Conservation (phyloP, 441 rosid genomes). For the Populus hybrid region DNA sequence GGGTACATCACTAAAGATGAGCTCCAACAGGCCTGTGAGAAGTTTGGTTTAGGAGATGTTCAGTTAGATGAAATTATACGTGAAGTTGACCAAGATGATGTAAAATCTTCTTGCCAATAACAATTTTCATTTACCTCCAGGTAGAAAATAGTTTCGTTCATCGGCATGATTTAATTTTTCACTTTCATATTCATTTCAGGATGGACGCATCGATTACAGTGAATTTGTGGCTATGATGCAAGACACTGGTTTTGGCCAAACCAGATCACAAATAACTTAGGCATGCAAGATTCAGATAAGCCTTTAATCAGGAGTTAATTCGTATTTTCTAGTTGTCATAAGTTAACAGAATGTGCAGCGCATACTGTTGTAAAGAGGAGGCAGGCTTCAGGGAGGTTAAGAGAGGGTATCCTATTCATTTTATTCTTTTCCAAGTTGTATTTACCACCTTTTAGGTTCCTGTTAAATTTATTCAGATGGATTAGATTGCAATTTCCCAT, state of each 20-base stretch:
- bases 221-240: conserved; percentile 98
- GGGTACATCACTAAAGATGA: conserved; percentile 90
- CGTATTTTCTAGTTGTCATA: neutral
- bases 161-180: neutral
- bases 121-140: neutral
- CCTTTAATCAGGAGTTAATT: conserved; percentile 13
- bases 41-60: conserved; percentile 65
- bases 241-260: conserved; percentile 51
- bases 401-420: conserved; percentile 8
- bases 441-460: conserved; percentile 11
- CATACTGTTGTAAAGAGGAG: conserved; percentile 29
- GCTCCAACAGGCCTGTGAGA: conserved; percentile 77
- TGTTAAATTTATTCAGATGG: conserved; percentile 19
- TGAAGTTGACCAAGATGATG: conserved; percentile 89
- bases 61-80: conserved; percentile 65
- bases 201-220: conserved; percentile 87
- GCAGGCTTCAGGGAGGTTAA: conserved; percentile 12
- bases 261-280: conserved; percentile 1
- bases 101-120: conserved; percentile 18
- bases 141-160: neutral
- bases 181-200: conserved; percentile 37
- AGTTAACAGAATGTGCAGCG: conserved; percentile 4
- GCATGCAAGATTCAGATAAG: conserved; percentile 16
- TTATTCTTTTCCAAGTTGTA: conserved; percentile 15
- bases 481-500: conserved; percentile 14